Percentiles rank a stretch among this genome's conserved stretches.
phyloP scores from a whole-genome alignment of 140 eudicot genomes.

The Senecio squalidus region DNA sequence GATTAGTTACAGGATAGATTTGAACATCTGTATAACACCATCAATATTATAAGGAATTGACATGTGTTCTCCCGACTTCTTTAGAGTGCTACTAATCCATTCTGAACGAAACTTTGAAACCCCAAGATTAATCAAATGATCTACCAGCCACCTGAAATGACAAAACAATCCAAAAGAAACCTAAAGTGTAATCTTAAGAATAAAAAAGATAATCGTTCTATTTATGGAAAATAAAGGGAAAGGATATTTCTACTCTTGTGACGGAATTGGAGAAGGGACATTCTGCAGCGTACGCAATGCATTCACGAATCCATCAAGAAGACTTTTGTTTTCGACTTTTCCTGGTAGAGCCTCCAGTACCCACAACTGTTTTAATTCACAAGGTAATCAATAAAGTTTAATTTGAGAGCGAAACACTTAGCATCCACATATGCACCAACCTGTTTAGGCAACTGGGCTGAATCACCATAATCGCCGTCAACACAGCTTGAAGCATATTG shows the following conservation, averaged over 20 bases:
- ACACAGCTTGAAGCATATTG: constrained; percentile 69
- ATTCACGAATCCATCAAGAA: constrained; percentile 55
- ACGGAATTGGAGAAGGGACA: constrained; percentile 58
- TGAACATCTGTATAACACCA: constrained; percentile 65
- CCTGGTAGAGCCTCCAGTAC: constrained; percentile 72
- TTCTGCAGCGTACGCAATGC: constrained; percentile 56
- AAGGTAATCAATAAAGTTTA: not conserved
- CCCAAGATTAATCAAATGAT: constrained; percentile 65
- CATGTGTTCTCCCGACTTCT: constrained; percentile 50
- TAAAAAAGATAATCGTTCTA: not conserved
- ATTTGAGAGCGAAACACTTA: not conserved
- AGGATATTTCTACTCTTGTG: constrained; percentile 47
- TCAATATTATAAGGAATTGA: constrained; percentile 61
- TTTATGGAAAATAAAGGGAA: not conserved
- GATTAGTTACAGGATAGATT: constrained; percentile 51
- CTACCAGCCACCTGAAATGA: constrained; percentile 65
- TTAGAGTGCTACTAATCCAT: constrained; percentile 63
- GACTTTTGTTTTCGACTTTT: constrained; percentile 29
- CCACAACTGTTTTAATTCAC: constrained; percentile 77
- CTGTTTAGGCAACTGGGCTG: constrained; percentile 57
- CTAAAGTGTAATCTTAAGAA: not conserved
- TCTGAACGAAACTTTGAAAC: constrained; percentile 57
- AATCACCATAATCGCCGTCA: constrained; percentile 51
- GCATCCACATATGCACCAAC: constrained; percentile 11
- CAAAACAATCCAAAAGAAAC: not conserved